These are phyloP conservation scores for Quaeritorhiza haematococci DNA, from an alignment of 371 early-diverging fungal genomes.

Conservation along the genomic window DNA sequence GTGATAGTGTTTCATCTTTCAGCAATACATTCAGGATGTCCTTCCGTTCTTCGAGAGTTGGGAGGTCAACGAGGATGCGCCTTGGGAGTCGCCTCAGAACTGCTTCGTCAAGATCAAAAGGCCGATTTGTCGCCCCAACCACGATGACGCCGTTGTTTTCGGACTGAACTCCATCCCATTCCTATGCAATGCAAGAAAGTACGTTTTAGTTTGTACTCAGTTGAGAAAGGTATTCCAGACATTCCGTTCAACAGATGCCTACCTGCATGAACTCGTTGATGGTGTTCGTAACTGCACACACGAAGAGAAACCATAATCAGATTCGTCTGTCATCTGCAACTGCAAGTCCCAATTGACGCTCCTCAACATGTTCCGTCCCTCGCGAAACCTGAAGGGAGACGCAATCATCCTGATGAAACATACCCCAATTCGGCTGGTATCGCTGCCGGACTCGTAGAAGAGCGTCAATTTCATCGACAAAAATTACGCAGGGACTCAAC, in stretches of 20 bases:
- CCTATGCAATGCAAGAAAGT: no score
- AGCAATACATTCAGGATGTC: conserved; percentile 76
- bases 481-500: conserved; percentile 89
- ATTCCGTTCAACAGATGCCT: not conserved
- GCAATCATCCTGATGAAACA: not conserved
- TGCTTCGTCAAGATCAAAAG: conserved; percentile 97
- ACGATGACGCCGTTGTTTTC: conserved; percentile 74
- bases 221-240: not conserved
- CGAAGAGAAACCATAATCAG: no score
- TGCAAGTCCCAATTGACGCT: no score
- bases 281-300: no score
- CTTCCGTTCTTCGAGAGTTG: conserved; percentile 68
- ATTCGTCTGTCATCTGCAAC: no score
- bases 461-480: conserved; percentile 96
- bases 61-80: conserved; percentile 85
- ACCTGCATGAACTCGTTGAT: conserved; percentile 28
- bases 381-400: not conserved
- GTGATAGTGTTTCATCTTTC: conserved; percentile 49
- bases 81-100: conserved; percentile 88
- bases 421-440: conserved; percentile 7
- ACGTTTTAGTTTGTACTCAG: no score
- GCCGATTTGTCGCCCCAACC: conserved; percentile 97
- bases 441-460: conserved; percentile 47
- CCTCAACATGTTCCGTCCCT: no score
- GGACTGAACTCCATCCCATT: conserved; percentile 2